Conservation (phyloP, 2,329 filamentous ascomycete genomes). For the Teratosphaeria pseudoeucalypti region DNA sequence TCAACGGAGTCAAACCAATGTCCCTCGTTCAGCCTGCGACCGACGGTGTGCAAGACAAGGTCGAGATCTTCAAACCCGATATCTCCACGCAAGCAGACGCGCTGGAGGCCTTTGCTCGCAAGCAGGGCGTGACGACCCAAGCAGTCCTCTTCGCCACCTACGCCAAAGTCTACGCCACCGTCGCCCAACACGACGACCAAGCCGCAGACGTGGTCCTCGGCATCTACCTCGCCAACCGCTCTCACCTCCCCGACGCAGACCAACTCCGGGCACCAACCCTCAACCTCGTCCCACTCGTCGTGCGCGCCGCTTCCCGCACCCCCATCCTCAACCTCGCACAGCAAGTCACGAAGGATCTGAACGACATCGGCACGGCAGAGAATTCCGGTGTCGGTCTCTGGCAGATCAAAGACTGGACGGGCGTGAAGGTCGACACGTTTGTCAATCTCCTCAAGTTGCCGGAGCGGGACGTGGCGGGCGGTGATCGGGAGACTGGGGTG, state of each 20-base stretch:
- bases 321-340: constrained; percentile 43
- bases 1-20: constrained; percentile 21
- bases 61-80: constrained; percentile 40
- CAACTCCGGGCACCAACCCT: constrained; percentile 58
- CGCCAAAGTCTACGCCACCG: constrained; percentile 40
- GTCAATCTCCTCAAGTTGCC: constrained; percentile 68
- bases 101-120: constrained; percentile 36
- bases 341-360: constrained; percentile 58
- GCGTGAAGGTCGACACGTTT: constrained; percentile 57
- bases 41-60: constrained; percentile 11
- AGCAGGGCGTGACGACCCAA: constrained; percentile 56
- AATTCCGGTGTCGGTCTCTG: constrained; percentile 53
- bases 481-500: constrained; percentile 4
- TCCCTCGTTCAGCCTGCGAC: constrained; percentile 8
- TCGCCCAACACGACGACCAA: neutral
- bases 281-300: constrained; percentile 63
- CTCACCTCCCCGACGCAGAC: constrained; percentile 41
- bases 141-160: constrained; percentile 65
- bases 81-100: constrained; percentile 28
- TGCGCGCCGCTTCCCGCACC: constrained; percentile 30
- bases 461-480: constrained; percentile 11
- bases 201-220: constrained; percentile 52
- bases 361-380: constrained; percentile 45
- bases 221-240: constrained; percentile 73
- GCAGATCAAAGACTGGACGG: constrained; percentile 68